These are phyloP conservation scores for Boletus speciosus DNA, from an alignment of 768 basidiomycete species.

Conservation along the genomic window DNA sequence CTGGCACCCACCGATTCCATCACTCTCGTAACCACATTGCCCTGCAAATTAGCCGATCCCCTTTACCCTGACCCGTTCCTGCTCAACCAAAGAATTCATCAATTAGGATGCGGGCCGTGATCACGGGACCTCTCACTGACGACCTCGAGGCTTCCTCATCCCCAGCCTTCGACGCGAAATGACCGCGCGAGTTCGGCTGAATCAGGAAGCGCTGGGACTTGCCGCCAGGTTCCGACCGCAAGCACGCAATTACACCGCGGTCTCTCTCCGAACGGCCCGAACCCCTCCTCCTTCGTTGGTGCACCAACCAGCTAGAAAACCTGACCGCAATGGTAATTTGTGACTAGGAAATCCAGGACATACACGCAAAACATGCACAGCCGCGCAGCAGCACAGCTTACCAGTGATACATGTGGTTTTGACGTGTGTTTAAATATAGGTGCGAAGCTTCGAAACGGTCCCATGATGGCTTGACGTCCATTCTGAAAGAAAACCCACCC, in stretches of 20 bases:
- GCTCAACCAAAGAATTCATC: slow-evolving; percentile 6
- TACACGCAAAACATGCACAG: slow-evolving; percentile 9
- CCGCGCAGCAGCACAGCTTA: slow-evolving; percentile 8
- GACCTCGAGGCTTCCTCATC: slow-evolving; percentile 29
- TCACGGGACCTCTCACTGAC: slow-evolving; percentile 24
- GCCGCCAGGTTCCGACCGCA: not conserved
- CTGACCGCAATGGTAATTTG: not conserved
- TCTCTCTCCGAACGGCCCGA: too few species aligned
- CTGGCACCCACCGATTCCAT: not conserved
- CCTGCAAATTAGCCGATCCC: slow-evolving; percentile 20
- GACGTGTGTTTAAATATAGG: slow-evolving; percentile 5
- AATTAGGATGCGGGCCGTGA: slow-evolving; percentile 1
- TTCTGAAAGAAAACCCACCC: slow-evolving; percentile 2
- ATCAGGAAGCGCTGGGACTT: slow-evolving; percentile 13
- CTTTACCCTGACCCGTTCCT: slow-evolving; percentile 27
- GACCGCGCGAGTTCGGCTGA: slow-evolving; percentile 24
- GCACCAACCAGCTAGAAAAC: not conserved
- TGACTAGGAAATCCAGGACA: not conserved
- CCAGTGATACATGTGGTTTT: not conserved
- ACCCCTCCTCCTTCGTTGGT: not conserved
- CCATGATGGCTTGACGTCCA: not conserved
- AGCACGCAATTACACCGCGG: not conserved
- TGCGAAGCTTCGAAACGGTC: slow-evolving; percentile 4
- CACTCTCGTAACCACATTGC: slow-evolving; percentile 9
- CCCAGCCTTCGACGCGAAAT: slow-evolving; percentile 23